phyloP scores from a whole-genome alignment of 352 stramenopile genomes.

The Globisporangium alternatum region DNA sequence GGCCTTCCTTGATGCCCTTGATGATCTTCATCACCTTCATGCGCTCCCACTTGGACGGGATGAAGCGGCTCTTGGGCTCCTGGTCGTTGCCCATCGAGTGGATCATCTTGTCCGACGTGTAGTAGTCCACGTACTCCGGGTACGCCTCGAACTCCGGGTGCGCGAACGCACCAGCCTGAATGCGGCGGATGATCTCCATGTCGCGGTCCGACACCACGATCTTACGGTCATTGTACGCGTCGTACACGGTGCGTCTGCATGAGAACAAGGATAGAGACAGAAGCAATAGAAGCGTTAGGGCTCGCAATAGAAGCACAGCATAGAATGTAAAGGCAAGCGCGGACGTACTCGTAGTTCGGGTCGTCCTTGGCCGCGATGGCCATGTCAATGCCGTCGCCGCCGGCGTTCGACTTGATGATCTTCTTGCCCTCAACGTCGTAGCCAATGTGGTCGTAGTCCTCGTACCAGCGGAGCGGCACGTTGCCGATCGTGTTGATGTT shows the following conservation, averaged over 20 bases:
- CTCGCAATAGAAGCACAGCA: neutral
- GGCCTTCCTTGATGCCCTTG: slow-evolving; percentile 95
- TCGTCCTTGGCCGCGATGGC: slow-evolving; percentile 86
- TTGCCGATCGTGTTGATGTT: slow-evolving; percentile 96
- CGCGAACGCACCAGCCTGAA: slow-evolving; percentile 92
- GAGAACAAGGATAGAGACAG: neutral
- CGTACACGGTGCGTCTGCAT: slow-evolving; percentile 94
- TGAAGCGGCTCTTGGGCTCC: slow-evolving; percentile 92
- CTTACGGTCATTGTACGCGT: slow-evolving; percentile 98
- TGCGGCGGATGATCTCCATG: slow-evolving; percentile 97
- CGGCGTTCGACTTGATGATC: slow-evolving; percentile 91
- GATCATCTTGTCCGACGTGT: slow-evolving; percentile 87
- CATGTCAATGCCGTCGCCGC: slow-evolving; percentile 88
- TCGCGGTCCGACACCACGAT: slow-evolving; percentile 96
- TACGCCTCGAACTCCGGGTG: slow-evolving; percentile 92
- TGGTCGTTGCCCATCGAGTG: slow-evolving; percentile 86
- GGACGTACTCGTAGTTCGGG: slow-evolving; percentile 89
- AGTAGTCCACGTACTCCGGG: slow-evolving; percentile 89
- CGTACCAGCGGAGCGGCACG: slow-evolving; percentile 99
- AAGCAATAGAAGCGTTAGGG: slow-evolving; percentile 16
- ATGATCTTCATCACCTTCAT: slow-evolving; percentile 97
- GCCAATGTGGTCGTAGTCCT: slow-evolving; percentile 99
- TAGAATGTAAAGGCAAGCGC: neutral
- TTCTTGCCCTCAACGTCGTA: slow-evolving; percentile 98
- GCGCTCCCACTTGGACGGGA: slow-evolving; percentile 97